Evolutionary conservation across 2,329 filamentous ascomycete genomes (phyloP).

Genomic region (Orbilia ellipsospora): DNA sequence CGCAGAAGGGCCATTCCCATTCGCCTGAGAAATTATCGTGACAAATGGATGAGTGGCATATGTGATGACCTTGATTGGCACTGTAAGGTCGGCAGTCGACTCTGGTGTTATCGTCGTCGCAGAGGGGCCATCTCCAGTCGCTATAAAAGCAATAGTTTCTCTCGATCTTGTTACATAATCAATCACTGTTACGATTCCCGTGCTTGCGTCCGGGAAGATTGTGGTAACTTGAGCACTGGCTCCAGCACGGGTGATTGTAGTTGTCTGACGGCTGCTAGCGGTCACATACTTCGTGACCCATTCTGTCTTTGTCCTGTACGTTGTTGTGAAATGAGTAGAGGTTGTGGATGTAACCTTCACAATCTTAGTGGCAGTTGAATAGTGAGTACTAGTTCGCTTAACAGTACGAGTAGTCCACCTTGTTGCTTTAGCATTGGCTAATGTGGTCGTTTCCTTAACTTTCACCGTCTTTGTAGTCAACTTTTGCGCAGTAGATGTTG

Average conservation of each 20-base stretch:
- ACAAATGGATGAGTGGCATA: neutral
- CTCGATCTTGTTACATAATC: neutral
- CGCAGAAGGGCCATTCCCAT: neutral
- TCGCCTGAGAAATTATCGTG: neutral
- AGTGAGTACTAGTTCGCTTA: constrained; percentile 2
- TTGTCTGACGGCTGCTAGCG: neutral
- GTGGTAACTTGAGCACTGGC: neutral
- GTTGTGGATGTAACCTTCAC: constrained; percentile 3
- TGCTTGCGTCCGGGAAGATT: neutral
- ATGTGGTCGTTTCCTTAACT: neutral
- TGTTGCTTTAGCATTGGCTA: neutral
- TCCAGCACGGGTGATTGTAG: constrained; percentile 1
- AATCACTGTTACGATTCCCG: neutral
- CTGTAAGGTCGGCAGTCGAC: neutral
- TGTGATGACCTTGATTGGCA: neutral
- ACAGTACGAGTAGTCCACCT: constrained; percentile 1
- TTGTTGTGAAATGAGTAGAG: neutral
- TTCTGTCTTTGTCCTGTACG: neutral
- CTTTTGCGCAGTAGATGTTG: neutral
- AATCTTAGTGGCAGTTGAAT: neutral
- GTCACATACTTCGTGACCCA: constrained; percentile 11
- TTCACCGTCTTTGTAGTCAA: neutral
- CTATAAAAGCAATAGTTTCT: neutral
- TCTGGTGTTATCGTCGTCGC: neutral
- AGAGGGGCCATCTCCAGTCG: neutral